A percentile compares a stretch with the other conserved stretches of the same genome.
These are phyloP conservation scores for Asterophora parasitica DNA, from an alignment of 768 basidiomycete species.

Conservation along the genomic window DNA sequence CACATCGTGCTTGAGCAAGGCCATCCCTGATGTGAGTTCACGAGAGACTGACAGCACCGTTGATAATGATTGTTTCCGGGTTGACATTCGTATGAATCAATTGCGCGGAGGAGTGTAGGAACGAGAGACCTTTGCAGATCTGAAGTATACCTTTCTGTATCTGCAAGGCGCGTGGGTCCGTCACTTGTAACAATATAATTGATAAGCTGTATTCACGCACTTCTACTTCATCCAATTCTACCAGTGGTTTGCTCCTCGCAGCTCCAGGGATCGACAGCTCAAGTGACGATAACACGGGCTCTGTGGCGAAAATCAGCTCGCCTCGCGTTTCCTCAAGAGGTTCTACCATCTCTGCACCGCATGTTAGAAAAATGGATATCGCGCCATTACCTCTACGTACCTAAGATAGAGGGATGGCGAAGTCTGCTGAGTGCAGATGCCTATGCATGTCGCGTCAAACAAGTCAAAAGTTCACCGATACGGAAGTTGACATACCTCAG, in stretches of 20 bases:
- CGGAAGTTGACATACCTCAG: conserved; percentile 58
- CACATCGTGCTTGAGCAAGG: background rate
- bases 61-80: conserved; percentile 85
- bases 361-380: conserved; percentile 7
- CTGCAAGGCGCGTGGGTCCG: conserved; percentile 31
- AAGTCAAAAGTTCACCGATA: conserved; percentile 8
- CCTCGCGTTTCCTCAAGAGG: conserved; percentile 90
- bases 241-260: conserved; percentile 46
- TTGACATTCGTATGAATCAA: conserved; percentile 89
- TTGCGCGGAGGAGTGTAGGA: conserved; percentile 89
- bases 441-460: conserved; percentile 33
- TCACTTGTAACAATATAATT: background rate
- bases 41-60: conserved; percentile 60
- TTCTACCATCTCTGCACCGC: conserved; percentile 84
- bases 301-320: conserved; percentile 91
- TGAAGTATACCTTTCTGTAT: conserved; percentile 97
- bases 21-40: background rate
- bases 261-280: conserved; percentile 70
- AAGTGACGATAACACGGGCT: conserved; percentile 80
- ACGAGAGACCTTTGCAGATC: conserved; percentile 83
- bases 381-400: conserved; percentile 32
- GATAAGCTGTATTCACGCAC: conserved; percentile 37
- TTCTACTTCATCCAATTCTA: conserved; percentile 96
- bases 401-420: conserved; percentile 90
- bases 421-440: conserved; percentile 79